Evolutionary conservation across 345 rosid genomes (phyloP).

Genomic region (Syzygium oleosum): DNA sequence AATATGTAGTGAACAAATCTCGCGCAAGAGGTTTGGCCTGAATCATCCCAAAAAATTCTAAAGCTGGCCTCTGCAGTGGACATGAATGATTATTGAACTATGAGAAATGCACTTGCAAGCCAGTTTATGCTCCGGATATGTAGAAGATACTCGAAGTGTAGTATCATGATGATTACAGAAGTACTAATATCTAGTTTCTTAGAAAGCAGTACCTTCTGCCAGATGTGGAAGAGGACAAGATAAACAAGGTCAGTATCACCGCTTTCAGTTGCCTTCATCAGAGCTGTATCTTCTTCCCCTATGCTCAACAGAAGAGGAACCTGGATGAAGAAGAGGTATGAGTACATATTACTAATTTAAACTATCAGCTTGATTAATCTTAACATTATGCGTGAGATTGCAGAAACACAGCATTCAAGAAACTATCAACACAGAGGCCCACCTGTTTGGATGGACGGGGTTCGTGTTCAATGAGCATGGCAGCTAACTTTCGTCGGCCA

Average conservation of each 20-base stretch:
- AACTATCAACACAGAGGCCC: background rate
- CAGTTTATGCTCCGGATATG: background rate
- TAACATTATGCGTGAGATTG: background rate
- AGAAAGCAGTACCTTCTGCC: conserved; percentile 65
- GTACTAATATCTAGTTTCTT: background rate
- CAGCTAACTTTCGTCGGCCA: conserved; percentile 88
- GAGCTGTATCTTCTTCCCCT: conserved; percentile 91
- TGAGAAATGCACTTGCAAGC: background rate
- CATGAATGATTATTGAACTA: background rate
- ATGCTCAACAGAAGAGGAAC: conserved; percentile 93
- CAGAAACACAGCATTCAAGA: background rate
- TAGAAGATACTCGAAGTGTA: background rate
- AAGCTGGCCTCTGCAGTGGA: conserved; percentile 61
- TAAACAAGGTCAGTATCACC: conserved; percentile 95
- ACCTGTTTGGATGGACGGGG: conserved; percentile 97
- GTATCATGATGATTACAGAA: background rate
- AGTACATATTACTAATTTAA: background rate
- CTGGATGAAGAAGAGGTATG: conserved; percentile 20
- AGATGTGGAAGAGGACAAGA: conserved; percentile 90
- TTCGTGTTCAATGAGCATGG: conserved; percentile 94
- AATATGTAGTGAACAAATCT: conserved; percentile 68
- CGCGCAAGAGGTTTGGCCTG: conserved; percentile 83
- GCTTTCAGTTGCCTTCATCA: conserved; percentile 89
- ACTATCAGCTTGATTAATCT: background rate
- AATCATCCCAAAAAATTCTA: conserved; percentile 84